phyloP scores from a whole-genome alignment of 1,284 basidiomycete species.

The Trichosporon sp. region DNA sequence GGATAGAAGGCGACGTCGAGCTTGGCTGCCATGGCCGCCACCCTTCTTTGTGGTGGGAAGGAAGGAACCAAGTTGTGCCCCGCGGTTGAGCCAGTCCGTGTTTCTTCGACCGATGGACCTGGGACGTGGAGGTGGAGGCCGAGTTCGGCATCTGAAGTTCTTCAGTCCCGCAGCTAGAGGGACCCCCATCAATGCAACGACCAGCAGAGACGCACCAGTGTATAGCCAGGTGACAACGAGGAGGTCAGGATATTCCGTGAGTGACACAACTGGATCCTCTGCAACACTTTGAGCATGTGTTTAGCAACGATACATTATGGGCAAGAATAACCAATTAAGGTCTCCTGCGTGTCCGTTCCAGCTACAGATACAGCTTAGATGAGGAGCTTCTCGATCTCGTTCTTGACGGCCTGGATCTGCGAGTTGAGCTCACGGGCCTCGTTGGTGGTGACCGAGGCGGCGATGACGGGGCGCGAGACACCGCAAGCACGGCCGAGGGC shows the following conservation, averaged over 20 bases:
- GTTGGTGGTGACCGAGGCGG: constrained; percentile 92
- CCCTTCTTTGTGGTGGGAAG: neutral
- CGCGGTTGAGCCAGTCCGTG: neutral
- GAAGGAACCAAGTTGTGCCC: neutral
- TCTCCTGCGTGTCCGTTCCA: constrained; percentile 6
- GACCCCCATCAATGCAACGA: too few species aligned
- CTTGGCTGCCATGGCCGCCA: neutral
- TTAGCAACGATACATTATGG: constrained; percentile 5
- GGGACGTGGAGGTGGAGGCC: neutral
- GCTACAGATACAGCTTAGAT: constrained; percentile 52
- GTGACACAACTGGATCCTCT: too few species aligned
- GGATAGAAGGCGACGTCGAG: neutral
- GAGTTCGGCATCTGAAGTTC: neutral
- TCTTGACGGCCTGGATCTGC: constrained; percentile 88
- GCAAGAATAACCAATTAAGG: constrained; percentile 6
- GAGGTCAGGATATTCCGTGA: neutral
- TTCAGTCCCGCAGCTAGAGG: neutral
- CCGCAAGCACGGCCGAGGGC: constrained; percentile 92
- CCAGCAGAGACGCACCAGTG: too few species aligned
- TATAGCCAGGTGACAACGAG: too few species aligned
- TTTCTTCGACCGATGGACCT: neutral
- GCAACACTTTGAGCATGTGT: neutral
- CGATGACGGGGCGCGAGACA: constrained; percentile 92
- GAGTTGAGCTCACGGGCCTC: constrained; percentile 89
- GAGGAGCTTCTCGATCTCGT: constrained; percentile 78